Percentiles rank a stretch among this genome's conserved stretches.
phyloP scores from a whole-genome alignment of 2,329 filamentous ascomycete genomes.

The Tolypocladium cylindrosporum region DNA sequence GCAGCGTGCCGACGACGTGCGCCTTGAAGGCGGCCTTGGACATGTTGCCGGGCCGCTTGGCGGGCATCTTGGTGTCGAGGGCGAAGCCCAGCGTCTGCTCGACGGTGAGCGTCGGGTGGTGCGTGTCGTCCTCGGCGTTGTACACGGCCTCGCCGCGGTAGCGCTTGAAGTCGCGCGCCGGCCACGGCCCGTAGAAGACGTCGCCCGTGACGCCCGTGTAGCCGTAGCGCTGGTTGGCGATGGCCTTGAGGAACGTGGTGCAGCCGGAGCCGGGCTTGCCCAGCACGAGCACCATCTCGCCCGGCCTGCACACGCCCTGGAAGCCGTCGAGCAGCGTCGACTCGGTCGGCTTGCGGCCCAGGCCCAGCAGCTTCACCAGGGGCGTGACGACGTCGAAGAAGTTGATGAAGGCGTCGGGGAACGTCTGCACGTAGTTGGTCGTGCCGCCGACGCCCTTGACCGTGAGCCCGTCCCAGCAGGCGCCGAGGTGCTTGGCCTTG shows the following conservation, averaged over 20 bases:
- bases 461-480: conserved; percentile 68
- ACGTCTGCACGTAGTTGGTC: conserved; percentile 64
- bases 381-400: conserved; percentile 69
- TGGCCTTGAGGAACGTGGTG: conserved; percentile 58
- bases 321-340: conserved; percentile 66
- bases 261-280: conserved; percentile 67
- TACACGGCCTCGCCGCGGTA: conserved; percentile 80
- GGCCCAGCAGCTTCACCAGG: conserved; percentile 50
- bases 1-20: conserved; percentile 60
- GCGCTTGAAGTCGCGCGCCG: conserved; percentile 58
- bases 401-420: conserved; percentile 65
- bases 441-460: conserved; percentile 67
- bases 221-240: conserved; percentile 53
- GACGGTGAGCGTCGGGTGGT: conserved; percentile 77
- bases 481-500: conserved; percentile 68
- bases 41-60: conserved; percentile 66
- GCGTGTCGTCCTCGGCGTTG: conserved; percentile 70
- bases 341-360: conserved; percentile 59
- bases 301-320: conserved; percentile 60
- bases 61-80: conserved; percentile 73
- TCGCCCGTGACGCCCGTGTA: conserved; percentile 53
- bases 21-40: conserved; percentile 67
- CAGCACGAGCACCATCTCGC: conserved; percentile 81
- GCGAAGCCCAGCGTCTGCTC: conserved; percentile 82
- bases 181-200: conserved; percentile 67